Base-by-base conservation (phyloP, 2,329 filamentous ascomycete genomes). In the Fusarium sp. region DNA sequence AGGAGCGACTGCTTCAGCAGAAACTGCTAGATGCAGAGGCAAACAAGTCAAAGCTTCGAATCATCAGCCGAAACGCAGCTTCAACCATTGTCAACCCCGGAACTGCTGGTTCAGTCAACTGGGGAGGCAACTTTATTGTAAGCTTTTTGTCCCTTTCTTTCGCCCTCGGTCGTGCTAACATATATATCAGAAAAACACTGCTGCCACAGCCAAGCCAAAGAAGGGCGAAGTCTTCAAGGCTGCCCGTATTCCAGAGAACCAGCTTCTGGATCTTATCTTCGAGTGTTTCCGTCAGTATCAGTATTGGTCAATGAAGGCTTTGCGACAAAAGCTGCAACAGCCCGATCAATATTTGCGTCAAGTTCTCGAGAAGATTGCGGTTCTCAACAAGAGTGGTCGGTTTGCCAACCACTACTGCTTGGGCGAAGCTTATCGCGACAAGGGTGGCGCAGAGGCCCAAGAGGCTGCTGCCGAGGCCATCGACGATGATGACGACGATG, bases 281-380 rank as follows among this genome's bases (percentile, higher is more conserved):
- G 83, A 87, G 49, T 92, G 91, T 77, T 99, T 98, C 88, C 88
- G 91, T 58, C 85, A 92, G 75, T 97, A 92, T 85, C 90, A 91
- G 74, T 98, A 96, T 81, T 99, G 95, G 95, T 90, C 92, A n/a
- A 92, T 98, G 85, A 95, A 93, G 76, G 89, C 92, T 7, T 87
- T 99, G 72, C 93, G 94, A 68, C 86, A 89, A 51, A 84, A 87
- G 64, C 88, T 97, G 39, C 88, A 91, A 63, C 96, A 99, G 81
- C 96, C 96, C 2, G 96, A 98, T 78, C 90, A 92, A n/a, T 98
- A 95, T 79, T 88, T 99, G 66, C 94, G 95, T 56, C 89, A 96
- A 77, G 91, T 91, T 1, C 82, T 99, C 71, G 92, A 95, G 67
- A 90, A 94, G 76, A 88, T 98, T 63, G 95, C 94, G 0, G 88